These are phyloP conservation scores for Bipolaris zeicola DNA, from an alignment of 2,329 filamentous ascomycete genomes.

Conservation along the genomic window DNA sequence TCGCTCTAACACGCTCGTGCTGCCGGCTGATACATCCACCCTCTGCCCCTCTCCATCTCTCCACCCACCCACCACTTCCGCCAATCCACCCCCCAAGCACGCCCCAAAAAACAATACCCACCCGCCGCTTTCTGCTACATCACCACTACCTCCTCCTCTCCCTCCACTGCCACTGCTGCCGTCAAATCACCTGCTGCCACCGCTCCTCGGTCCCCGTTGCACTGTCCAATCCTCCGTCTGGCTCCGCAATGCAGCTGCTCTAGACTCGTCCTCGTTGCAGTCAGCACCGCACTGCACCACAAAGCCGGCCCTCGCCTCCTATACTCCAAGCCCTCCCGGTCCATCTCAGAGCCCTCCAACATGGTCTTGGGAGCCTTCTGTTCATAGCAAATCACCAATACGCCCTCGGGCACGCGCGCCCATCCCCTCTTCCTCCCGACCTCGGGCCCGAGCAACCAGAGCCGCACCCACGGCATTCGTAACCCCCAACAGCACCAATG, in stretches of 20 bases:
- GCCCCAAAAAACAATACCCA: constrained; percentile 17
- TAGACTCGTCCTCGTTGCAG: constrained; percentile 20
- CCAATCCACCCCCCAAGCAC: constrained; percentile 9
- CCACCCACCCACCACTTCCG: background rate
- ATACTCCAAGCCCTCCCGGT: constrained; percentile 7
- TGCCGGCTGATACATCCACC: constrained; percentile 14
- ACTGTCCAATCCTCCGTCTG: constrained; percentile 33
- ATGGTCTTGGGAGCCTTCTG: constrained; percentile 41
- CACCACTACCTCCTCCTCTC: background rate
- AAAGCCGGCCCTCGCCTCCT: constrained; percentile 8
- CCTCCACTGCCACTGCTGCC: background rate
- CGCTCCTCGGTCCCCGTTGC: constrained; percentile 21
- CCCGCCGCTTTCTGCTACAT: background rate
- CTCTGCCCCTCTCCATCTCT: constrained; percentile 18
- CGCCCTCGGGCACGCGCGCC: constrained; percentile 38
- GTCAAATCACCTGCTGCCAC: background rate
- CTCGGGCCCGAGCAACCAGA: constrained; percentile 17
- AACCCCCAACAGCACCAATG: constrained; percentile 23
- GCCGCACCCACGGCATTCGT: constrained; percentile 14
- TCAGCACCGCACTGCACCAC: constrained; percentile 16
- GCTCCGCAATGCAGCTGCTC: constrained; percentile 34
- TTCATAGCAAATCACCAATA: constrained; percentile 38
- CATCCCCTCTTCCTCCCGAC: constrained; percentile 16
- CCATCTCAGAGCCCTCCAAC: constrained; percentile 24
- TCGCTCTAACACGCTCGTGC: constrained; percentile 6